phyloP scores from a whole-genome alignment of 495 filamentous ascomycete genomes.

The Hypoxylon perforatum region DNA sequence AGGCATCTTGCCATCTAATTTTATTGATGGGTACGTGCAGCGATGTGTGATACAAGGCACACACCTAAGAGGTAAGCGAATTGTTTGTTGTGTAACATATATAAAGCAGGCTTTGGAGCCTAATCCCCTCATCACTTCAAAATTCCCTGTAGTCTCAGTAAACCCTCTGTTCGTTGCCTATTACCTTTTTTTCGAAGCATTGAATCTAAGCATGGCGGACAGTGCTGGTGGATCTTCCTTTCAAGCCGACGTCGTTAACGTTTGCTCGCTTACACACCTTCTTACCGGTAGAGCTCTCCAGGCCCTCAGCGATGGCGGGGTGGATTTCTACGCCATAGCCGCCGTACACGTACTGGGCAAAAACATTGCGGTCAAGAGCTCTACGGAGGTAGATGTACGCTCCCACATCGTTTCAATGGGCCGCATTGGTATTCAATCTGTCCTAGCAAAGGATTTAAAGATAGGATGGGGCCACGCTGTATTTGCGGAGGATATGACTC shows the following conservation, averaged over 20 bases:
- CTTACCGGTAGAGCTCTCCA: neutral
- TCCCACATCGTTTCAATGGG: neutral
- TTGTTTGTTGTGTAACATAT: too few species aligned
- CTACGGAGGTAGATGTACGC: neutral
- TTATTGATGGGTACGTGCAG: too few species aligned
- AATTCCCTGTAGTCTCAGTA: too few species aligned
- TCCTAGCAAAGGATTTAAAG: neutral
- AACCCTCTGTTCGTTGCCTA: too few species aligned
- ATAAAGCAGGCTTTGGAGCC: too few species aligned
- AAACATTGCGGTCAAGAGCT: neutral
- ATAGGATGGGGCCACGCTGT: neutral
- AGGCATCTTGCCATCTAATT: too few species aligned
- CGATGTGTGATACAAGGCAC: too few species aligned
- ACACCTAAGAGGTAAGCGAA: too few species aligned
- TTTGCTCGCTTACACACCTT: neutral
- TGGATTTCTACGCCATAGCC: neutral
- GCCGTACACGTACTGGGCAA: neutral
- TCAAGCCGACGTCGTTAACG: neutral
- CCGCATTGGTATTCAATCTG: neutral
- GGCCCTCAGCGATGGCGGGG: neutral
- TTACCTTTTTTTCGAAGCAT: too few species aligned
- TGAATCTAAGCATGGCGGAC: too few species aligned
- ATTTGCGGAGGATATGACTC: neutral
- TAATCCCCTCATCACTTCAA: too few species aligned
- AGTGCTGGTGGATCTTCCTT: neutral